Percentiles rank a stretch among this genome's conserved stretches.
Evolutionary conservation across 768 basidiomycete genomes (phyloP).

Genomic region (Mrakia gelida): DNA sequence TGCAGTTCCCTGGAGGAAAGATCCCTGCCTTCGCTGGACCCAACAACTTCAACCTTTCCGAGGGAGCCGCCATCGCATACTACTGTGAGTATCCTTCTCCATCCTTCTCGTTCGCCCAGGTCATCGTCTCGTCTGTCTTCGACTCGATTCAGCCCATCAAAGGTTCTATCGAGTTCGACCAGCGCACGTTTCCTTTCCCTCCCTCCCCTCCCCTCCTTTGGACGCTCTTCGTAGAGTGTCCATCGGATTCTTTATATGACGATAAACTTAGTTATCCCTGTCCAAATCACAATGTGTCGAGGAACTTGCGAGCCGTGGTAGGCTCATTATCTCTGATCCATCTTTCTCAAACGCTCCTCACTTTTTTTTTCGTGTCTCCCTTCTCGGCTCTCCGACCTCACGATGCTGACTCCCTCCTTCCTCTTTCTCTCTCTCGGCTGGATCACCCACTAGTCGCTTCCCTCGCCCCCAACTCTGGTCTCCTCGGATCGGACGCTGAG

Average conservation of each 20-base stretch:
- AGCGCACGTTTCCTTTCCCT: constrained; percentile 1
- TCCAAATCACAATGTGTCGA: constrained; percentile 62
- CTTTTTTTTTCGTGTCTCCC: constrained; percentile 23
- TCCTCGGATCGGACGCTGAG: constrained; percentile 63
- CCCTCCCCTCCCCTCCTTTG: constrained; percentile 10
- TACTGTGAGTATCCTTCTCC: constrained; percentile 67
- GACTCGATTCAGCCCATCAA: not conserved
- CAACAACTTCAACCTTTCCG: constrained; percentile 68
- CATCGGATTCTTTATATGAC: constrained; percentile 42
- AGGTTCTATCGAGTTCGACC: not conserved
- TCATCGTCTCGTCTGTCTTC: not conserved
- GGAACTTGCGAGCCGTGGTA: constrained; percentile 48
- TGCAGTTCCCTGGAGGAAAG: constrained; percentile 62
- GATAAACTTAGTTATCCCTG: constrained; percentile 65
- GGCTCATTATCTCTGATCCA: constrained; percentile 43
- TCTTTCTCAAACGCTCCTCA: constrained; percentile 17
- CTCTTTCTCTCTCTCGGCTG: not conserved
- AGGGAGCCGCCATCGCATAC: constrained; percentile 73
- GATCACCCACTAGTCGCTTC: constrained; percentile 57
- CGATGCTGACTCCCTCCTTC: not conserved
- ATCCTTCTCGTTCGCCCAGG: constrained; percentile 4
- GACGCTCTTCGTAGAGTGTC: not conserved
- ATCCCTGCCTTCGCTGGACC: constrained; percentile 74
- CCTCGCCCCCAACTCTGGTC: constrained; percentile 69
- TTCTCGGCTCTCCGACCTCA: not conserved